These are phyloP conservation scores for Termitomyces sp. DNA, from an alignment of 768 basidiomycete genomes.

Conservation along the genomic window DNA sequence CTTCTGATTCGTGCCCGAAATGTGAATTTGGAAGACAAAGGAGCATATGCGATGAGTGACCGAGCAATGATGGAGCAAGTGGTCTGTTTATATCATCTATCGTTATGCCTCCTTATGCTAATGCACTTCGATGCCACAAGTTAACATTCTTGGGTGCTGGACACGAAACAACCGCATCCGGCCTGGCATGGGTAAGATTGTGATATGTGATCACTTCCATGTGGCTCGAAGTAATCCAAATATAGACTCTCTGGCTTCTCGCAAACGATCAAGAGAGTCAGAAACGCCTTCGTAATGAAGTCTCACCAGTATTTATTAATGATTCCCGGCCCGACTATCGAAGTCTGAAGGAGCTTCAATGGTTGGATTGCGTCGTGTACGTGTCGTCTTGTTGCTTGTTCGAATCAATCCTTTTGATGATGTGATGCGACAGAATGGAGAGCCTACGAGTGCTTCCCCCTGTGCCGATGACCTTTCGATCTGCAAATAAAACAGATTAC, in stretches of 20 bases:
- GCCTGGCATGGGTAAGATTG: constrained; percentile 37
- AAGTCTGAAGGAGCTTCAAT: constrained; percentile 30
- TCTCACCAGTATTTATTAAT: constrained; percentile 30
- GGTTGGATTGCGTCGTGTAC: constrained; percentile 36
- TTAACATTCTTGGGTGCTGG: constrained; percentile 45
- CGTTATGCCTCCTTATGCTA: not conserved
- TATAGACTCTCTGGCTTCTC: constrained; percentile 46
- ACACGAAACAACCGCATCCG: constrained; percentile 41
- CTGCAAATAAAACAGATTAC: constrained; percentile 30
- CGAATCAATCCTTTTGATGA: not conserved
- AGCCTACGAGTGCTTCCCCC: constrained; percentile 37
- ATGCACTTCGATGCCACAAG: constrained; percentile 13
- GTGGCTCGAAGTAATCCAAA: not conserved
- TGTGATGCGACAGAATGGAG: constrained; percentile 28
- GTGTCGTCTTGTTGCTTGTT: constrained; percentile 3
- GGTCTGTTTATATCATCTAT: constrained; percentile 19
- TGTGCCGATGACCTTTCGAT: constrained; percentile 33
- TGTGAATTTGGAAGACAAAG: constrained; percentile 26
- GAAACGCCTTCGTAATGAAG: constrained; percentile 45
- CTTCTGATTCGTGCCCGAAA: constrained; percentile 40
- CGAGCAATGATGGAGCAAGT: constrained; percentile 48
- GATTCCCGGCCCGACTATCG: constrained; percentile 33
- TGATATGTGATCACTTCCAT: not conserved
- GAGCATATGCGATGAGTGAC: constrained; percentile 37
- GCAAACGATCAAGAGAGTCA: constrained; percentile 46